phyloP scores from a whole-genome alignment of 2,329 filamentous ascomycete species.

The Fusarium hainanense region DNA sequence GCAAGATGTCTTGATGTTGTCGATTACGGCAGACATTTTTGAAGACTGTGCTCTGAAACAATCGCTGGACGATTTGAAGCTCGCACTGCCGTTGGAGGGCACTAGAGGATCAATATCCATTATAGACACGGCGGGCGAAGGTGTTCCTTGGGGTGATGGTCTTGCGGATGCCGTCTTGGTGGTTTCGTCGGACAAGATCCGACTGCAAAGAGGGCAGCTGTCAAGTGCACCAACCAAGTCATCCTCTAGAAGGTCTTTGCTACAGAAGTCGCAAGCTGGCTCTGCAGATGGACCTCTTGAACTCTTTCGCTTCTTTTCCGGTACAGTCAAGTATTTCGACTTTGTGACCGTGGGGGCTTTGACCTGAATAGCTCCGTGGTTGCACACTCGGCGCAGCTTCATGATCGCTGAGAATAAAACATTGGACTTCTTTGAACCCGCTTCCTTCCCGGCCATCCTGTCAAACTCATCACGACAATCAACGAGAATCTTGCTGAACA shows the following conservation, averaged over 20 bases:
- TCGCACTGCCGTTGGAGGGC: no score
- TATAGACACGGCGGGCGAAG: accelerated
- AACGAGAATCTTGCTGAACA: accelerated
- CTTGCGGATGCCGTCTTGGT: accelerated
- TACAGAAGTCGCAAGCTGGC: neutral
- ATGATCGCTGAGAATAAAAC: neutral
- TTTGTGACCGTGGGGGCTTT: accelerated
- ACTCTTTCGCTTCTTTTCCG: accelerated
- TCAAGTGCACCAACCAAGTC: neutral
- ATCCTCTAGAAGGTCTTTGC: accelerated
- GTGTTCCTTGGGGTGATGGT: no score
- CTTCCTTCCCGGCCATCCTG: neutral
- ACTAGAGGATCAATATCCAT: neutral
- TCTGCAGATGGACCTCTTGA: neutral
- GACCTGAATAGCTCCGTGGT: neutral
- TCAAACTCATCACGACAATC: constrained; percentile 6
- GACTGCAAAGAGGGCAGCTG: neutral
- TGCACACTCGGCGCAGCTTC: constrained; percentile 14
- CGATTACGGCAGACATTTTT: neutral
- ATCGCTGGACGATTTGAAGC: no score
- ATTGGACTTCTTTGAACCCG: neutral
- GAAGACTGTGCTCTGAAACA: neutral
- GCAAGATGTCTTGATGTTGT: neutral
- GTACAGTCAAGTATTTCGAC: accelerated
- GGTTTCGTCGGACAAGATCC: accelerated